A percentile compares a stretch with the other conserved stretches of the same genome.
These are phyloP conservation scores for Naganishia liquefaciens DNA, from an alignment of 1,284 basidiomycete genomes.

Conservation along the genomic window DNA sequence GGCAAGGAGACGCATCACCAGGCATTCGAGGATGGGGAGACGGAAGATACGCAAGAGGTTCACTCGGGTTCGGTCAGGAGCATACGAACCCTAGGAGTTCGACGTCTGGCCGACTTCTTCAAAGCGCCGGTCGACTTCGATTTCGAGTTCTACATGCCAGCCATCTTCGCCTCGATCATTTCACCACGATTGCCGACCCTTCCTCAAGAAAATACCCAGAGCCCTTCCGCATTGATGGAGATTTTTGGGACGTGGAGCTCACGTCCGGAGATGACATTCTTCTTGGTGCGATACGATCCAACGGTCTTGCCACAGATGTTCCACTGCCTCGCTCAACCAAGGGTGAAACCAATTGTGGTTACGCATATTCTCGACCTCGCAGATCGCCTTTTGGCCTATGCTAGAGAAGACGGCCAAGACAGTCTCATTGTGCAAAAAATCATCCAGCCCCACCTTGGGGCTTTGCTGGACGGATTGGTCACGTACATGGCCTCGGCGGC, in stretches of 20 bases:
- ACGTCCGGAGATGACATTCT: conserved; percentile 61
- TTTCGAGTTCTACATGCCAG: conserved; percentile 69
- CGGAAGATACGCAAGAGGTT: conserved; percentile 49
- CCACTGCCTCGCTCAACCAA: conserved; percentile 74
- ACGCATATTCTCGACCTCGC: conserved; percentile 82
- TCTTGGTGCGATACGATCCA: conserved; percentile 71
- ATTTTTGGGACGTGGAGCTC: conserved; percentile 79
- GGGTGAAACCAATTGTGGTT: conserved; percentile 84
- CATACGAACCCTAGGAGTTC: conserved; percentile 79
- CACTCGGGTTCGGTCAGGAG: conserved; percentile 58
- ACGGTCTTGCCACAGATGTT: conserved; percentile 75
- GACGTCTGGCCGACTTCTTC: conserved; percentile 88
- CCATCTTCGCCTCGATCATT: conserved; percentile 72
- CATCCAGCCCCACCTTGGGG: conserved; percentile 73
- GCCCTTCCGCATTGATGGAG: conserved; percentile 85
- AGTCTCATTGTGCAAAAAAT: conserved; percentile 60
- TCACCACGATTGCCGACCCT: conserved; percentile 76
- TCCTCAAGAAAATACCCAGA: conserved; percentile 84
- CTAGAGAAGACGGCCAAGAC: conserved; percentile 55
- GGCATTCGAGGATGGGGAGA: conserved; percentile 47
- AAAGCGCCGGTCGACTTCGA: conserved; percentile 69
- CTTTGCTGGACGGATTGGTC: conserved; percentile 73
- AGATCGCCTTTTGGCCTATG: conserved; percentile 67
- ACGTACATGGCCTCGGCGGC: conserved; percentile 65
- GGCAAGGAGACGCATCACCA: conserved; percentile 51